Conservation (phyloP, 371 early-diverging fungal genomes). For the Mucor sp. region DNA sequence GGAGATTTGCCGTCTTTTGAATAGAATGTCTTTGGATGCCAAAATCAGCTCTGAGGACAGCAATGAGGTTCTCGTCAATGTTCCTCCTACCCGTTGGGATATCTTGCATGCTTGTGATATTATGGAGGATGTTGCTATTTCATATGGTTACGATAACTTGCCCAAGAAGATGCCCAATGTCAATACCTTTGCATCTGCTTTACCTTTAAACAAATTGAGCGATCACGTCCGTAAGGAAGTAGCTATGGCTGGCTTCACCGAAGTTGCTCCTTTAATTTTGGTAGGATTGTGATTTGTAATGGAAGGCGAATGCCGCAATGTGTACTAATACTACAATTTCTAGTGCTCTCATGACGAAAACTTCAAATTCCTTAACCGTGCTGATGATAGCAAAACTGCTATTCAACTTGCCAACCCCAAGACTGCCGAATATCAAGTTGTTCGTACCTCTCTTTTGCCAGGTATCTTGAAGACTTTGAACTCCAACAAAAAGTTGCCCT, state of each 20-base stretch:
- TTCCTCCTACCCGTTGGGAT: constrained; percentile 96
- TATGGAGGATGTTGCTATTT: constrained; percentile 99
- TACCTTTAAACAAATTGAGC: constrained; percentile 93
- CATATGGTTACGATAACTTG: constrained; percentile 99
- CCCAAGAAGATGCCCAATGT: constrained; percentile 78
- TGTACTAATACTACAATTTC: not conserved
- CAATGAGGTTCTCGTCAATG: constrained; percentile 73
- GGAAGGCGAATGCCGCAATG: not conserved
- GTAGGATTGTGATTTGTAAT: constrained; percentile 41
- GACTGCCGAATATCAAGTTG: constrained; percentile 95
- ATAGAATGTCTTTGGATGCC: constrained; percentile 89
- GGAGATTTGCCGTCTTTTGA: constrained; percentile 79
- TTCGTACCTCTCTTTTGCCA: constrained; percentile 93
- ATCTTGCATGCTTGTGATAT: constrained; percentile 98
- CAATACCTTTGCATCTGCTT: constrained; percentile 88
- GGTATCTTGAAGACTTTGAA: constrained; percentile 96
- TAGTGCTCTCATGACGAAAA: constrained; percentile 97
- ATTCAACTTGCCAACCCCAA: constrained; percentile 96
- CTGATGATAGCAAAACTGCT: constrained; percentile 78
- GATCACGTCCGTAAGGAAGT: constrained; percentile 91
- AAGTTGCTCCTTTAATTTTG: constrained; percentile 95
- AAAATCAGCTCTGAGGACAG: constrained; percentile 56
- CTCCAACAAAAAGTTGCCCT: constrained; percentile 88
- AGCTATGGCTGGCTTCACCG: constrained; percentile 95
- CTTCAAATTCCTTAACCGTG: constrained; percentile 83